A percentile compares a stretch with the other conserved stretches of the same genome.
Conservation (phyloP, 768 basidiomycete species). For the Podaxis sp. region DNA sequence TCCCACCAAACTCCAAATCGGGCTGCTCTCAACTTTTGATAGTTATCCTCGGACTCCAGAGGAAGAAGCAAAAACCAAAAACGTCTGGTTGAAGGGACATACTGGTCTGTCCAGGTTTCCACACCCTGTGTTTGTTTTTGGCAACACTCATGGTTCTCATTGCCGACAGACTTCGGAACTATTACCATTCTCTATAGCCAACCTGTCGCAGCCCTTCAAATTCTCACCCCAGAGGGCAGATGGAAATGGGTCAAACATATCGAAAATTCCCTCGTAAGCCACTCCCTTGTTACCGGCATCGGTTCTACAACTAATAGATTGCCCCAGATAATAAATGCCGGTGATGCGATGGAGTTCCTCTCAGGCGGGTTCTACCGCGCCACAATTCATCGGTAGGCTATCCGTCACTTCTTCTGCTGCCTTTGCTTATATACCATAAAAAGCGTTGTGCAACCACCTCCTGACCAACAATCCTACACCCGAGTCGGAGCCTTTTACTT, state of each 20-base stretch:
- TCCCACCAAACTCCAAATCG: background rate
- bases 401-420: background rate
- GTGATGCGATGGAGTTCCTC: conserved; percentile 56
- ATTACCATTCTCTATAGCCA: conserved; percentile 60
- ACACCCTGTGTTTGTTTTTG: background rate
- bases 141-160: background rate
- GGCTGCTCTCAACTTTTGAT: background rate
- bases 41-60: conserved; percentile 48
- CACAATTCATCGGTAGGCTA: conserved; percentile 42
- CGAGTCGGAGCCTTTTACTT: conserved; percentile 62
- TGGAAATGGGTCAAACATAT: conserved; percentile 61
- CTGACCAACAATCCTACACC: conserved; percentile 43
- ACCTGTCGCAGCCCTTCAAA: conserved; percentile 54
- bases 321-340: conserved; percentile 51
- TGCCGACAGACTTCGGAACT: conserved; percentile 41
- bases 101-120: conserved; percentile 31
- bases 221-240: conserved; percentile 43
- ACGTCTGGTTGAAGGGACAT: conserved; percentile 60
- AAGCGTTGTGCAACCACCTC: conserved; percentile 55
- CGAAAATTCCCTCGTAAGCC: conserved; percentile 48
- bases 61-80: conserved; percentile 45
- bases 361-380: conserved; percentile 57
- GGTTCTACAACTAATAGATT: background rate
- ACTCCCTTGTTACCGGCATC: background rate
- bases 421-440: background rate